Evolutionary conservation across 2,329 filamentous ascomycete genomes (phyloP), one percentile per base, ranked within the genome.

Genomic region (Furcasterigmium sp.): DNA sequence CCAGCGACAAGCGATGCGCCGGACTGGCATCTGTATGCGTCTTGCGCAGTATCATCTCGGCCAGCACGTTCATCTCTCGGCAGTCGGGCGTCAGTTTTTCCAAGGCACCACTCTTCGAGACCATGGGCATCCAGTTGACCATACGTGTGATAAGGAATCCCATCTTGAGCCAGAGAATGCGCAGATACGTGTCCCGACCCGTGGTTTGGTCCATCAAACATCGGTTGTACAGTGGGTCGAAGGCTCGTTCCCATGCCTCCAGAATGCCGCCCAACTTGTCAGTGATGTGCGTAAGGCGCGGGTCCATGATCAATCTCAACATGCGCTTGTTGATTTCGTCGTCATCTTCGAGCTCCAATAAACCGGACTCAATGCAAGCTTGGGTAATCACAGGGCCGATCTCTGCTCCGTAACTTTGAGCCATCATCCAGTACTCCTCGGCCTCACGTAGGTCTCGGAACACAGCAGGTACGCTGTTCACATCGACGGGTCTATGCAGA

Each of bases 1-100:
- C 68, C 64, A 72, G 67, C 1, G 69, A 61, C 45, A 72, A 71
- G 40, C 58, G 58, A 11, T 61, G 58, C 10, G 56, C 53, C 20
- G 50, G 48, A 28, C n/a, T 41, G 35, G 29, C 34, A 10, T 25
- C 41, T 2, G 35, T 37, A 13, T 52, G 52, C 43, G 56, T 53
- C 40, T 49, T 48, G 1, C 47, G 40, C 19, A 72, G 59, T 4
- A 72, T 46, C 3, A 57, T 60, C 43, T 66, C 64, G 6, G 61
- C 58, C 6, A 69, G 58, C 1, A 46, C 46, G 25, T 62, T 68
- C 17, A 72, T 62, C 50, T 72, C 68, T 13, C 53, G 60, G 46
- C 71, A 70, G 29, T 66, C 58, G 0, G 67, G 64, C 4, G 67
- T 72, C 35, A 71, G 57, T 4, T 54, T 52, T 25, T 57, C 61